Evolutionary conservation across 2,329 filamentous ascomycete species (phyloP), one percentile per base, ranked within the genome.

Genomic region (Aspergillus transmontanensis): DNA sequence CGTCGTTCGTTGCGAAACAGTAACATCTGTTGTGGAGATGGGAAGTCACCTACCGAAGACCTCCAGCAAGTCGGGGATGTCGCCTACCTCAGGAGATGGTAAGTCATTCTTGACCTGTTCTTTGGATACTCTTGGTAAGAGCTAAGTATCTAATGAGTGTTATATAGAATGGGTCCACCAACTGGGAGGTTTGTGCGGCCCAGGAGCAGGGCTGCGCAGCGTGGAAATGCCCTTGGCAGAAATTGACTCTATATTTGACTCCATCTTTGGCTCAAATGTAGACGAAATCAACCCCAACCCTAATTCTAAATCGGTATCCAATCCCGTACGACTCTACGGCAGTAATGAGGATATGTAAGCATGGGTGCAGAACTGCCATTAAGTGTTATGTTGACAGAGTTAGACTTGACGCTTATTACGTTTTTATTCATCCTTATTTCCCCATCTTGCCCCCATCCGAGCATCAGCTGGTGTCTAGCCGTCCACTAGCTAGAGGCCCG

Each of bases 221-320:
- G 72, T 84, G 7, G 80, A 79, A 26, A 81, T 82, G 65, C 75
- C 79, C 30, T 77, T 80, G 39, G 78, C 79, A 57, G 81, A 84
- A 64, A 83, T 82, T 65, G 81, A 83, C 67, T 80, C 79, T 36
- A 81, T 83, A 53, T 83, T 82, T 63, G 81, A 83, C 65, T 79
- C 77, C 16, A 66, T 69, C 45, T 69, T 69, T 55, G 55, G 66
- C 23, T 46, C 57, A 32, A 54, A 58, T 50, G 11, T 14, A 56
- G 45, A 54, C 32, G 54, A 55, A 23, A 43, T n/a, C 36, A 43
- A n/a, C 12, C 28, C 16, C 34, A 7, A 45, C 14, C n/a, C n/a
- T 26, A 36, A 26, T 3, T 32, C 28, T 0, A 32, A 55, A 12
- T 19, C 50, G 6, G 21, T n/a, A 3, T 39, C 56, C 4, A 60